Evolutionary conservation across 345 rosid genomes (phyloP).

Genomic region (Populus deltoides): DNA sequence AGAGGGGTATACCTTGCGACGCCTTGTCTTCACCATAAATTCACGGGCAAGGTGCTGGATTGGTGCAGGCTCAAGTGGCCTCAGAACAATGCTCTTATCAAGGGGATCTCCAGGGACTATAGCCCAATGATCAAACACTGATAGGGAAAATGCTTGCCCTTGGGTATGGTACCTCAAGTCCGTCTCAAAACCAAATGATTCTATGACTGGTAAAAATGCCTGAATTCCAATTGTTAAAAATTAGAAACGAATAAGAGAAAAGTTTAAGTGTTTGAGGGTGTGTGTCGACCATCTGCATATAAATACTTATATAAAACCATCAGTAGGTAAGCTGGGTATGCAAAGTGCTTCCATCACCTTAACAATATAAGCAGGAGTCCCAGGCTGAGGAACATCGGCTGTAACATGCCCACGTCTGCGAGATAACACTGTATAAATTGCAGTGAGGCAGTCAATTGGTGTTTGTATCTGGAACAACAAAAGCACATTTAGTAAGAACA

Average conservation of each 20-base stretch:
- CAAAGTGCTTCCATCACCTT: constrained; percentile 42
- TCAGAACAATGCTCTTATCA: constrained; percentile 76
- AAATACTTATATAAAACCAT: not conserved
- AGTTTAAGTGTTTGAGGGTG: not conserved
- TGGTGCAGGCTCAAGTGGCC: constrained; percentile 90
- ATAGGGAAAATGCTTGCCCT: constrained; percentile 80
- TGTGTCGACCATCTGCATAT: not conserved
- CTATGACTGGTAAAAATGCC: constrained; percentile 89
- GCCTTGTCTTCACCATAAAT: constrained; percentile 82
- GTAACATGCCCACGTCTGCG: constrained; percentile 98
- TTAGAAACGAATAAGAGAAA: not conserved
- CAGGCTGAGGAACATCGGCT: constrained; percentile 96
- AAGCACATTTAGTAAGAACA: not conserved
- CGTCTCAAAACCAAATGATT: constrained; percentile 91
- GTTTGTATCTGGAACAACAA: constrained; percentile 80
- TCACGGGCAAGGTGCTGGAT: constrained; percentile 89
- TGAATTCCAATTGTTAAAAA: constrained; percentile 25
- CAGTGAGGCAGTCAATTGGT: constrained; percentile 92
- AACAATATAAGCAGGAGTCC: constrained; percentile 92
- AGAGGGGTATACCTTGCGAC: constrained; percentile 58
- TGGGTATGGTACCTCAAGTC: constrained; percentile 88
- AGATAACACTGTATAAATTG: constrained; percentile 86
- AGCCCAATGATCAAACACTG: constrained; percentile 88
- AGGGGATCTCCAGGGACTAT: constrained; percentile 94
- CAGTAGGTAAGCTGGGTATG: not conserved